Base-by-base conservation (phyloP, 1,284 basidiomycete genomes). In the Earliella scabrosa region DNA sequence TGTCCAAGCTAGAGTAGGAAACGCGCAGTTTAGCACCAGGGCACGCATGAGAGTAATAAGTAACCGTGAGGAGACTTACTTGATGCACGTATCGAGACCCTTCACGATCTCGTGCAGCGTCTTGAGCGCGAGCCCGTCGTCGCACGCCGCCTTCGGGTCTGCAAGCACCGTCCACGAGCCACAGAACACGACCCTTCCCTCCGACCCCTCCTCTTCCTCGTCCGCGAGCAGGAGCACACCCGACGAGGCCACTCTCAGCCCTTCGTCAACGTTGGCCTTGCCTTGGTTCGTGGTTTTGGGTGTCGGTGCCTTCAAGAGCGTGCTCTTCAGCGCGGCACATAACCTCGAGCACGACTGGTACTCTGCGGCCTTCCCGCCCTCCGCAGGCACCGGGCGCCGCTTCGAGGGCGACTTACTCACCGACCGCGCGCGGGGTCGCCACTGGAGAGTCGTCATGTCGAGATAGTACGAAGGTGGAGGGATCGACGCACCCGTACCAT, bases 91-190 rank as follows among this genome's bases (percentile, higher is more conserved):
- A 4, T 36, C 55, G 34, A 52, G 24, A 3, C 47, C 54, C 20
- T 46, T 29, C n/a, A 59, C 52, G 52, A 62, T 40, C n/a, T 59
- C 55, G 35, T 62, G 60, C 47, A 62, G 52, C 38, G 45, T 51
- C 55, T 57, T 57, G 21, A 62, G 34, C 43, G 43, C 54, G 9
- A 57, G 50, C 24, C 31, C 50, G 39, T 62, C 57, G 55, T 62
- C 60, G 46, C 56, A 24, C 23, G 34, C 41, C 13, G 36, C 34
- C 13, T 31, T 11, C 26, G 52, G 57, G 49, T 56, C 57, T 11
- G 38, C 47, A 2, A 54, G 27, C 20, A 56, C 55, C 14, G 44
- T 39, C 60, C 60, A 59, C 46, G 55, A 49, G 20, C 60, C 60
- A 8, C 36, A 36, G 52, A 62, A 62, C n/a, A 62, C 52, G 18